Conservation (phyloP, 768 basidiomycete species). For the Tylopilus rubrobrunneus region DNA sequence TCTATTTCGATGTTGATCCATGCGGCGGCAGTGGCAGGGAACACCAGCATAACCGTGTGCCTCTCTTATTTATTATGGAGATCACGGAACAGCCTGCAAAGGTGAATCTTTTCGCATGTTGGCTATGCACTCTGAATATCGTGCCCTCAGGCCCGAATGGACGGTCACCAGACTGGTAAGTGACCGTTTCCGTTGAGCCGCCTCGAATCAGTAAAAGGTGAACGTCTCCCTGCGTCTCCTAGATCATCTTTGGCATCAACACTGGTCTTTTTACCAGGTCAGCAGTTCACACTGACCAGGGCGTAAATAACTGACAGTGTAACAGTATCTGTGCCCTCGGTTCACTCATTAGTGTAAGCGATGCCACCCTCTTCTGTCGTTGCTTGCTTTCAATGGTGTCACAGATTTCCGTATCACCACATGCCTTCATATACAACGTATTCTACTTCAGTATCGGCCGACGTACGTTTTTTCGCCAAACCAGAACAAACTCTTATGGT, state of each 20-base stretch:
- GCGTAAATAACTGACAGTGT: conserved; percentile 2
- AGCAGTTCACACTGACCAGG: neutral
- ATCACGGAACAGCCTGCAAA: conserved; percentile 50
- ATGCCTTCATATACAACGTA: neutral
- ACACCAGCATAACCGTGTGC: too few species aligned
- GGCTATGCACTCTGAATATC: too few species aligned
- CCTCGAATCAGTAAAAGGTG: neutral
- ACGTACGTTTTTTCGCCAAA: neutral
- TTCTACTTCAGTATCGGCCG: neutral
- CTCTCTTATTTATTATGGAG: conserved; percentile 44
- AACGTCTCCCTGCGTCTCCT: neutral
- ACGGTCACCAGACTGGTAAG: conserved; percentile 45
- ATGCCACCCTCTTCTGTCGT: neutral
- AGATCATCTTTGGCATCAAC: conserved; percentile 54
- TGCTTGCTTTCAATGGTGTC: neutral
- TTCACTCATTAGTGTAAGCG: conserved; percentile 47
- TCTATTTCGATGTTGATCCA: too few species aligned
- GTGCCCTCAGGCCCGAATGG: conserved; percentile 36
- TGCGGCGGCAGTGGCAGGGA: too few species aligned
- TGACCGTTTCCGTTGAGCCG: neutral
- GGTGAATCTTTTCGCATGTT: conserved; percentile 14
- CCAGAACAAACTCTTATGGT: neutral
- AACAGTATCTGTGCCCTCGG: conserved; percentile 48
- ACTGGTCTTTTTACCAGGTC: conserved; percentile 32
- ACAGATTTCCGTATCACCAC: conserved; percentile 42